Base-by-base conservation (phyloP, 352 stramenopile genomes). In the Globisporangium echinulatum region DNA sequence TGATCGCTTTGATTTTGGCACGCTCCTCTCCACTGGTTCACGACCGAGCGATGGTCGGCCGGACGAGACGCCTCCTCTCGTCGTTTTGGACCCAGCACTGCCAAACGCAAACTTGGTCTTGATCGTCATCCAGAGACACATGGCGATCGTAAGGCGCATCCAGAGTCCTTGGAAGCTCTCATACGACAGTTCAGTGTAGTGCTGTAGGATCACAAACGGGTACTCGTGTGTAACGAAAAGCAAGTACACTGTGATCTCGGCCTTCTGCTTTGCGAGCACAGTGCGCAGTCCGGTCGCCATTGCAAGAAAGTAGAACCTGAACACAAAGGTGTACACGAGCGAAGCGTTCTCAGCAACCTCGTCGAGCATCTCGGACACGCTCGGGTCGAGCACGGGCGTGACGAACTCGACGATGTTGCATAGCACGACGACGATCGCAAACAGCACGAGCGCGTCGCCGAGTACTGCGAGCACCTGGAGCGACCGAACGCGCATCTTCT, bases 101-200 rank as follows among this genome's bases (percentile, higher is more conserved):
- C 49, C 13, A 25, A 25, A 25, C 7, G 49, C 8, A 33, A 54
- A 5, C 49, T 36, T 40, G 36, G 49, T 4, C n/a, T 40, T 54
- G 19, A 54, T 54, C 36, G 49, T 40, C 49, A 42, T 40, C 25
- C 19, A 54, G 7, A 54, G 19, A 40, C 49, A 54, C 49, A 54
- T n/a, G 0, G 59, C 62, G 6, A 79, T 54, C 5, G 68, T 78
- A 36, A 70, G 14, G 47, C 72, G 70, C 57, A 77, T 56, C 59
- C 69, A 85, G 10, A 82, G 61, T 0, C 63, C 70, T 46, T 82
- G 65, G 5, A 70, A 56, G 36, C 70, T 70, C 38, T 79, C 70
- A 69, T 67, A 84, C 10, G 57, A 52, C 19, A 77, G 42, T 1
- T 56, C 68, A 9, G 71, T 81, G n/a, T 15, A 37, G 25, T 48